phyloP scores from a whole-genome alignment of 306 rosid species.

The Gastrolobium bilobum region DNA sequence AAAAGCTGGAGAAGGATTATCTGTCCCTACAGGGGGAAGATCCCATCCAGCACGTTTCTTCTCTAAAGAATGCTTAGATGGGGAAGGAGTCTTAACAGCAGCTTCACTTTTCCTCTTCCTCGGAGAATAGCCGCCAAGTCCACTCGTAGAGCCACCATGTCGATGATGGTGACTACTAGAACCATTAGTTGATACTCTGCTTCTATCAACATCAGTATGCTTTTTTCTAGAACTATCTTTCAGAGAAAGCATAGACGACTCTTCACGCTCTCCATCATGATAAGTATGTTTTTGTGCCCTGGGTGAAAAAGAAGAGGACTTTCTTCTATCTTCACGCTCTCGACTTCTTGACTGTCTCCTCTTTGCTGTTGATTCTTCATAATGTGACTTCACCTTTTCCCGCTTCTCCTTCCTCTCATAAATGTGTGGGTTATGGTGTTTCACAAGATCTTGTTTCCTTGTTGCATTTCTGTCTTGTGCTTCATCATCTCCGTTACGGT shows the following conservation, averaged over 20 bases:
- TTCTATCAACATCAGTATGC: conserved; percentile 65
- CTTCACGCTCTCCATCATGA: conserved; percentile 55
- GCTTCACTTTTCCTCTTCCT: conserved; percentile 91
- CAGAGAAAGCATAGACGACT: conserved; percentile 52
- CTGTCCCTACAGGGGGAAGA: conserved; percentile 64
- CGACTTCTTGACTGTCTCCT: conserved; percentile 75
- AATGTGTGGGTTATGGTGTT: conserved; percentile 51
- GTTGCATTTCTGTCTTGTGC: conserved; percentile 52
- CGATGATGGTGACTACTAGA: conserved; percentile 72
- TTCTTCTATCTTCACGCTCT: conserved; percentile 64
- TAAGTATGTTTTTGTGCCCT: conserved; percentile 56
- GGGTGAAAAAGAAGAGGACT: conserved; percentile 66
- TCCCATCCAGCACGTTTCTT: conserved; percentile 91
- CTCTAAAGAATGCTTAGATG: conserved; percentile 69
- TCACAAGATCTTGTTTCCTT: conserved; percentile 64
- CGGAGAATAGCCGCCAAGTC: conserved; percentile 98
- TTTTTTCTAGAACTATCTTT: conserved; percentile 68
- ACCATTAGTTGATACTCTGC: conserved; percentile 68
- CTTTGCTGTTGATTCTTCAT: conserved; percentile 67
- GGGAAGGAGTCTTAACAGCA: conserved; percentile 85
- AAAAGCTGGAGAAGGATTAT: conserved; percentile 57
- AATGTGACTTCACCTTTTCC: conserved; percentile 56
- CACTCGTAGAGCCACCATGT: conserved; percentile 65
- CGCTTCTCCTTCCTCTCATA: conserved; percentile 62
- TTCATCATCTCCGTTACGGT: conserved; percentile 62